Conservation (phyloP, 2,329 filamentous ascomycete genomes). For the Xylariales sp. region DNA sequence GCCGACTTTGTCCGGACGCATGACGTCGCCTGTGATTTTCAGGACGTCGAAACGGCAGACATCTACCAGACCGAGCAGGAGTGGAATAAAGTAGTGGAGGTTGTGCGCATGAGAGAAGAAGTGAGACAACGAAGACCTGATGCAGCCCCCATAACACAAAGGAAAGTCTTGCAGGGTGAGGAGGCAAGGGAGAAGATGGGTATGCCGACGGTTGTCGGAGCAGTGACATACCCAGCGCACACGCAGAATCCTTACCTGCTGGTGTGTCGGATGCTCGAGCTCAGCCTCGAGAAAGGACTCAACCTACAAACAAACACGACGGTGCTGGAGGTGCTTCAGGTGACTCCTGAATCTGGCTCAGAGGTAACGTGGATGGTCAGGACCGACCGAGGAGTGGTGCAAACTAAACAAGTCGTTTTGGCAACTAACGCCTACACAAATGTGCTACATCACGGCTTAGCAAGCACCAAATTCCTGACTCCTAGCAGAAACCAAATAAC, state of each 20-base stretch:
- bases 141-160: neutral
- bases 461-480: conserved; percentile 34
- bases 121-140: conserved; percentile 3
- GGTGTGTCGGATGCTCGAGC: conserved; percentile 9
- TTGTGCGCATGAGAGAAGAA: conserved; percentile 1
- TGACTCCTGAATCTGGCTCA: conserved; percentile 5
- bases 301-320: conserved; percentile 41
- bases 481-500: conserved; percentile 43
- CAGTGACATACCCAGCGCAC: conserved; percentile 15
- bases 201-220: conserved; percentile 16
- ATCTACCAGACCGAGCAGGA: conserved; percentile 13
- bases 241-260: conserved; percentile 15
- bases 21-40: conserved; percentile 16
- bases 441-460: conserved; percentile 32
- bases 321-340: conserved; percentile 21
- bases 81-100: conserved; percentile 5
- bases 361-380: conserved; percentile 28
- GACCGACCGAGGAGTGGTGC: conserved; percentile 36
- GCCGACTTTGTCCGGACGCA: conserved; percentile 14
- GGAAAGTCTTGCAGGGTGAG: conserved; percentile 13
- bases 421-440: conserved; percentile 48
- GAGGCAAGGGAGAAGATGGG: conserved; percentile 13
- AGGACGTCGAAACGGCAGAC: conserved; percentile 18
- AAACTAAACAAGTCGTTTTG: conserved; percentile 37
- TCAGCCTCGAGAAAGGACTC: conserved; percentile 8